These are phyloP conservation scores for Alternaria brassicicola DNA, from an alignment of 2,329 filamentous ascomycete species.

Conservation along the genomic window DNA sequence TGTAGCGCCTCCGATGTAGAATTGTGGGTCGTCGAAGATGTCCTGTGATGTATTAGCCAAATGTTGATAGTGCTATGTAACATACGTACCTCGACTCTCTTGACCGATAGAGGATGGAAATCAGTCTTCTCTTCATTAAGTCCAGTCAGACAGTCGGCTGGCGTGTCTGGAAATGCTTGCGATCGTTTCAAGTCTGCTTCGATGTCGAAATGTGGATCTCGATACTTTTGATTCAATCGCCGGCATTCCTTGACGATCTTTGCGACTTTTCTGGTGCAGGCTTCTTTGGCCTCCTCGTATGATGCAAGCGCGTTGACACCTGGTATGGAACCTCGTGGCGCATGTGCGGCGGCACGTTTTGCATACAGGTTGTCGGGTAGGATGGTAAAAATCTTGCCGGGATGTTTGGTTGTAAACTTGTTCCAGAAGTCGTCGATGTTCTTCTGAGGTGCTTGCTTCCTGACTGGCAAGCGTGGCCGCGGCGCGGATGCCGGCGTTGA, in stretches of 20 bases:
- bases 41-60: conserved; percentile 59
- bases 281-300: conserved; percentile 73
- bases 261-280: conserved; percentile 67
- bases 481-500: conserved; percentile 25
- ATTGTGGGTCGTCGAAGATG: conserved; percentile 76
- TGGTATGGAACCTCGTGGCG: conserved; percentile 59
- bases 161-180: conserved; percentile 39
- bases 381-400: conserved; percentile 74
- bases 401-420: conserved; percentile 70
- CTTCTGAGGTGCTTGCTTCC: conserved; percentile 67
- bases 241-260: conserved; percentile 69
- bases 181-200: conserved; percentile 71
- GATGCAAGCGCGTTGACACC: conserved; percentile 70
- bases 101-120: conserved; percentile 71
- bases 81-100: conserved; percentile 64
- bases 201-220: conserved; percentile 85
- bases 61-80: not conserved
- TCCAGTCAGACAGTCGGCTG: conserved; percentile 58
- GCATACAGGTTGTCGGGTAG: conserved; percentile 72
- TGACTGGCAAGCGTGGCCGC: conserved; percentile 37
- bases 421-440: conserved; percentile 75
- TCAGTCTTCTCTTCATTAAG: conserved; percentile 48
- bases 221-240: conserved; percentile 82
- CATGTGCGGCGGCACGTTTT: conserved; percentile 63
- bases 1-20: conserved; percentile 78